These are phyloP conservation scores for Zizania palustris DNA, from an alignment of 202 grass and related monocot species.

Conservation along the genomic window DNA sequence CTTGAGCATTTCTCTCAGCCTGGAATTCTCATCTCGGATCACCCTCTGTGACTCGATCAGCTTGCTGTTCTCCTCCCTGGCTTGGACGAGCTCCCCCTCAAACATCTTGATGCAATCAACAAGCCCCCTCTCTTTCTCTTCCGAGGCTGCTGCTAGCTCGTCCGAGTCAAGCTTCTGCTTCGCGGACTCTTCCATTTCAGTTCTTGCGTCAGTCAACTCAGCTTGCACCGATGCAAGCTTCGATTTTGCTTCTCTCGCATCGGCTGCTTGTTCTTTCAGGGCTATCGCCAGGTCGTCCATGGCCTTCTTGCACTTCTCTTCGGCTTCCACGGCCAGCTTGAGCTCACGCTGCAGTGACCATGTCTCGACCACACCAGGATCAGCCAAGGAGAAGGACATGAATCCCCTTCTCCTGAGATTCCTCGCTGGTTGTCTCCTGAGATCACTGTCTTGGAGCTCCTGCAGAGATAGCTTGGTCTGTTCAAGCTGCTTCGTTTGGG, in stretches of 20 bases:
- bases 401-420: conserved; percentile 44
- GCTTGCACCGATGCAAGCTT: conserved; percentile 48
- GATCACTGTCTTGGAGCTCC: conserved; percentile 58
- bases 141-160: conserved; percentile 56
- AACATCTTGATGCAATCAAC: conserved; percentile 72
- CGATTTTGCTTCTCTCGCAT: conserved; percentile 56
- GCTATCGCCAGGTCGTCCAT: conserved; percentile 88
- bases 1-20: conserved; percentile 82
- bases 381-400: conserved; percentile 48
- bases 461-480: conserved; percentile 72
- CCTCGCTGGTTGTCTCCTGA: conserved; percentile 32
- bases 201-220: conserved; percentile 58
- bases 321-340: conserved; percentile 70
- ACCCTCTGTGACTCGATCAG: conserved; percentile 73
- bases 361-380: conserved; percentile 50
- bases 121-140: conserved; percentile 68
- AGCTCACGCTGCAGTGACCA: conserved; percentile 63
- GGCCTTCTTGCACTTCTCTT: conserved; percentile 89
- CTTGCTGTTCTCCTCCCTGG: conserved; percentile 67
- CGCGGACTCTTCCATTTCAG: conserved; percentile 58
- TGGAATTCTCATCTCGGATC: conserved; percentile 72
- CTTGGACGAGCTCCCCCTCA: conserved; percentile 58
- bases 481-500: conserved; percentile 74
- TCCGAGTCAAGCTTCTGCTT: conserved; percentile 64
- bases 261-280: conserved; percentile 62